A percentile compares a stretch with the other conserved stretches of the same genome.
These are phyloP conservation scores for Phaeosphaeriaceae sp. DNA, from an alignment of 2,329 filamentous ascomycete species.

Conservation along the genomic window DNA sequence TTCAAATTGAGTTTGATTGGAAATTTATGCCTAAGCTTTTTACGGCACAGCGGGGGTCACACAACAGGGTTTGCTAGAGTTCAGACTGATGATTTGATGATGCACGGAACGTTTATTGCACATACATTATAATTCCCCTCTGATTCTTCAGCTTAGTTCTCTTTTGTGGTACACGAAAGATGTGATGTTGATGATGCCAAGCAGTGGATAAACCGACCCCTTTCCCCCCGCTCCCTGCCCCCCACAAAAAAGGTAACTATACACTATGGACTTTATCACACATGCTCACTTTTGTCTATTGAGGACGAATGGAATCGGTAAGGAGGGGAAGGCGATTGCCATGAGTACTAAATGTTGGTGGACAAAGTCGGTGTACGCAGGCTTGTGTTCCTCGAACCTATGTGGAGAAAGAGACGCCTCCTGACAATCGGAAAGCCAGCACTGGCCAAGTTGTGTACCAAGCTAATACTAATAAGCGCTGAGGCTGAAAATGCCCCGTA, in stretches of 20 bases:
- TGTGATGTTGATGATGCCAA: too few relatives aligned
- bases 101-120: too few relatives aligned
- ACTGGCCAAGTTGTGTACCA: slow-evolving; percentile 48
- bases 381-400: slow-evolving; percentile 41
- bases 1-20: neutral
- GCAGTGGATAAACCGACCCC: too few relatives aligned
- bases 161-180: too few relatives aligned
- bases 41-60: too few relatives aligned
- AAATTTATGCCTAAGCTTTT: too few relatives aligned
- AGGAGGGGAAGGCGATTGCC: slow-evolving; percentile 34
- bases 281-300: too few relatives aligned
- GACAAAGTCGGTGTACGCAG: slow-evolving; percentile 3
- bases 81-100: too few relatives aligned
- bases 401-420: slow-evolving; percentile 34
- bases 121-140: slow-evolving; percentile 1
- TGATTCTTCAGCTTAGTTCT: slow-evolving; percentile 45
- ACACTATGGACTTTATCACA: slow-evolving; percentile 51
- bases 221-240: too few relatives aligned
- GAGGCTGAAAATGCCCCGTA: slow-evolving; percentile 55
- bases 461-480: slow-evolving; percentile 51
- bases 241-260: too few relatives aligned
- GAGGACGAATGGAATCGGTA: slow-evolving; percentile 45
- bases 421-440: slow-evolving; percentile 43
- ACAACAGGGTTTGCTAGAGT: too few relatives aligned
- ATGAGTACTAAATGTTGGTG: slow-evolving; percentile 22